Evolutionary conservation across 768 basidiomycete species (phyloP), one percentile per base, ranked within the genome.

Genomic region (Kwoniella dejecticola): DNA sequence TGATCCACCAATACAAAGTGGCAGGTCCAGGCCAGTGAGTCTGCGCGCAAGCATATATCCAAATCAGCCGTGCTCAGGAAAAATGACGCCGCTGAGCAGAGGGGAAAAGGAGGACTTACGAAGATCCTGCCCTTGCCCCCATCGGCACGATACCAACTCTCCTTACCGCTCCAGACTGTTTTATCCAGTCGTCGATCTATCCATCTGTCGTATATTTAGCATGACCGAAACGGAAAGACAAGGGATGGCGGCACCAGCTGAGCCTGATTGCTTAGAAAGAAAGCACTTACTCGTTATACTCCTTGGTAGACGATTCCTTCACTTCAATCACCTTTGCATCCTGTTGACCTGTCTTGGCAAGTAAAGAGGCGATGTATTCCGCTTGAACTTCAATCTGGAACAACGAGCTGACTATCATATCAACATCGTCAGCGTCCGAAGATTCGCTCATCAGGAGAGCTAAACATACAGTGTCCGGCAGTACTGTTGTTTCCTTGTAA

Each of bases 1-100:
- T 48, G 24, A 27, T 48, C 46, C 46, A 48, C 46, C 46, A 48
- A 29, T 48, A 48, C 46, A 48, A 48, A 11, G 46, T 48, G 29
- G 46, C 46, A 48, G 46, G 46, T 26, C 46, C 46, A 24, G 46
- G 46, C 46, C 46, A 48, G 26, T 48, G 46, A 15, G 46, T 48
- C 46, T 48, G n/a, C n/a, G n/a, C n/a, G n/a, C n/a, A n/a, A n/a
- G 36, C 17, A 17, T 38, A 38, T 17, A 17, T 38, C 8, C 17
- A 38, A 38, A 38, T 38, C 8, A 17, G 17, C 36, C 17, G 36
- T 38, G 36, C 17, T 8, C 17, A 38, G 8, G 36, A 38, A 38
- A 23, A 29, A 48, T n/a, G 21, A 48, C n/a, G n/a, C n/a, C n/a
- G n/a, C n/a, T n/a, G n/a, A n/a, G n/a, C n/a, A n/a, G n/a, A n/a